Evolutionary conservation across 441 rosid genomes (phyloP).

Genomic region (Arabidopsis lyrata): DNA sequence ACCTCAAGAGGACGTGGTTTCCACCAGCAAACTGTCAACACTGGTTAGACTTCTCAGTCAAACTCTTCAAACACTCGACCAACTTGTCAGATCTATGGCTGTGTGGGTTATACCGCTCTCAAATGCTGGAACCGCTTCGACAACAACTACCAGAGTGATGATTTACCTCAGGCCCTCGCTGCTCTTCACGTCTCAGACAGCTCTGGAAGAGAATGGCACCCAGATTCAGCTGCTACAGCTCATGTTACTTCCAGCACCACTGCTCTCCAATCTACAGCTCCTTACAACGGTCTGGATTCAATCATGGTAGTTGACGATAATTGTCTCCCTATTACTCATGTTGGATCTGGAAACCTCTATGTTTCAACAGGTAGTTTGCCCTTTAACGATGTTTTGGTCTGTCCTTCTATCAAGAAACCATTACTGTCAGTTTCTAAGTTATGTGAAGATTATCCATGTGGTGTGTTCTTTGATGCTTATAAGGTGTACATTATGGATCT

Average conservation of each 20-base stretch:
- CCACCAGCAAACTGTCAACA: no score
- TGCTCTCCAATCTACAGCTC: fast-evolving
- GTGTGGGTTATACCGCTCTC: background rate
- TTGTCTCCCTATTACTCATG: background rate
- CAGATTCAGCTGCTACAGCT: background rate
- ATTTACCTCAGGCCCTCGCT: background rate
- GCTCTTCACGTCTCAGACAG: background rate
- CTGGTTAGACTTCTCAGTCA: no score
- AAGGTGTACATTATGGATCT: no score
- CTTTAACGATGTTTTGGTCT: background rate
- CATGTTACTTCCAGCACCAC: background rate
- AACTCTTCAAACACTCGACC: no score
- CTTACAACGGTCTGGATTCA: background rate
- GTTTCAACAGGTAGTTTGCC: background rate
- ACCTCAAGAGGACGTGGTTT: no score
- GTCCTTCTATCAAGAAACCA: no score
- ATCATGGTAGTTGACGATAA: background rate
- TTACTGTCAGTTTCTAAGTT: no score
- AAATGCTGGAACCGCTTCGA: slow-evolving; percentile 2
- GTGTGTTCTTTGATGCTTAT: no score
- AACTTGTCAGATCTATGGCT: background rate
- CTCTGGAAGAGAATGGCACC: background rate
- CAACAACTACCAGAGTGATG: background rate
- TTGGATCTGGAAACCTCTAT: background rate
- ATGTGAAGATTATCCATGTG: no score